Conservation (phyloP, 331 rosid species). For the Stylosanthes scabra region DNA sequence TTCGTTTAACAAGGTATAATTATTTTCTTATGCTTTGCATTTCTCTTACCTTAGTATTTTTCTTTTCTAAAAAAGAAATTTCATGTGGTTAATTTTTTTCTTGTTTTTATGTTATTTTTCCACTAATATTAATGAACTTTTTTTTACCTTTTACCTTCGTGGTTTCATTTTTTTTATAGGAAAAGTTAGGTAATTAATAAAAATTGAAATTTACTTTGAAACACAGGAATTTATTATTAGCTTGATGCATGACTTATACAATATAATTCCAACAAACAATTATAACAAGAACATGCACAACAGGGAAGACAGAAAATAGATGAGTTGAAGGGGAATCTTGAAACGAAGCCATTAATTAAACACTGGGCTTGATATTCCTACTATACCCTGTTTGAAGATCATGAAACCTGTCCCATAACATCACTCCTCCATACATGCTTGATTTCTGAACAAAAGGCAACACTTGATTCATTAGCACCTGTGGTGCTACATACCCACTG, state of each 20-base stretch:
- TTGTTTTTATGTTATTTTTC: no score
- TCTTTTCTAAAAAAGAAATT: no score
- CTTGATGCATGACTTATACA: background rate
- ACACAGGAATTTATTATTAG: background rate
- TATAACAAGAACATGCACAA: background rate
- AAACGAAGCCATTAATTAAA: background rate
- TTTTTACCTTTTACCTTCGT: no score
- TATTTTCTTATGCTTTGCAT: background rate
- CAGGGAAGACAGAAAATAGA: background rate
- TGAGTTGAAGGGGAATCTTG: background rate
- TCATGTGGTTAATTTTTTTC: no score
- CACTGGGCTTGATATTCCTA: background rate
- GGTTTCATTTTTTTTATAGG: no score
- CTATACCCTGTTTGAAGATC: slow-evolving; percentile 40
- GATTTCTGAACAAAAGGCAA: slow-evolving; percentile 47
- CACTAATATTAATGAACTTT: no score
- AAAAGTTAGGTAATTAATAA: no score
- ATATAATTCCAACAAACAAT: background rate
- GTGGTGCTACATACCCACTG: slow-evolving; percentile 46
- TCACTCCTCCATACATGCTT: slow-evolving; percentile 51
- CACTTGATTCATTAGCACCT: slow-evolving; percentile 23
- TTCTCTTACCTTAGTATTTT: no score
- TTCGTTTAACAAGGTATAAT: background rate
- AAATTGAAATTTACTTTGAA: no score
- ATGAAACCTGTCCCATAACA: slow-evolving; percentile 40